A percentile compares a stretch with the other conserved stretches of the same genome.
Evolutionary conservation across 176 grass and related monocot genomes (phyloP).

Genomic region (Musa troglodytarum): DNA sequence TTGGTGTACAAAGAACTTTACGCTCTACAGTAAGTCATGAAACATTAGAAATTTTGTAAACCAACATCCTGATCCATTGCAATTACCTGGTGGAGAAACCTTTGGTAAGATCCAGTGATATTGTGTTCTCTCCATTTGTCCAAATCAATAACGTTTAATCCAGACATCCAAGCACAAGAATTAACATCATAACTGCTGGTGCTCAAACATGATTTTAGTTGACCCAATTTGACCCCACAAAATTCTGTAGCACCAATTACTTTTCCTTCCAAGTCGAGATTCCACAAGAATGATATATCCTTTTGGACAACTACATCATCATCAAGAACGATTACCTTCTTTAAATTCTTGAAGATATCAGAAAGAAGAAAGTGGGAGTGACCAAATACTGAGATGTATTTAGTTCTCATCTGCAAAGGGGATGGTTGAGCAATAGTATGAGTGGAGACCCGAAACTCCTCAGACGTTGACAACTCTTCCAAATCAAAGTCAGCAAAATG

Average conservation of each 20-base stretch:
- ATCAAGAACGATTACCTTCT: slow-evolving; percentile 4
- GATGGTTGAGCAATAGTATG: not conserved
- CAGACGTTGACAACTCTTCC: not conserved
- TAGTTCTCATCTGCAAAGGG: not conserved
- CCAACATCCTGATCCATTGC: not conserved
- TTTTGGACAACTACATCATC: slow-evolving; percentile 3
- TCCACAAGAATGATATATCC: slow-evolving; percentile 4
- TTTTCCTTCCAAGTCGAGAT: slow-evolving; percentile 6
- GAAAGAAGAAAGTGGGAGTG: not conserved
- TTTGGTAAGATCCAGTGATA: not conserved
- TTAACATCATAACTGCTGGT: not conserved
- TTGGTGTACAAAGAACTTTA: not conserved
- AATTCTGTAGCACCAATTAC: not conserved
- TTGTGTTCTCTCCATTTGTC: not conserved
- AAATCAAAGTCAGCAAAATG: slow-evolving; percentile 3
- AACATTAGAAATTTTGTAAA: not conserved
- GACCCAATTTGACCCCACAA: not conserved
- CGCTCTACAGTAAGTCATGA: not conserved
- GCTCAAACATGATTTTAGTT: not conserved
- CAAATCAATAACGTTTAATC: not conserved
- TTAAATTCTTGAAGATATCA: slow-evolving; percentile 4
- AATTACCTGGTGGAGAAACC: not conserved
- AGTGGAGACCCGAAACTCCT: not conserved
- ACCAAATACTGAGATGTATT: slow-evolving; percentile 8
- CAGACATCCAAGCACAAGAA: slow-evolving; percentile 2